Conservation (phyloP, 441 rosid genomes). For the Metrosideros polymorpha region DNA sequence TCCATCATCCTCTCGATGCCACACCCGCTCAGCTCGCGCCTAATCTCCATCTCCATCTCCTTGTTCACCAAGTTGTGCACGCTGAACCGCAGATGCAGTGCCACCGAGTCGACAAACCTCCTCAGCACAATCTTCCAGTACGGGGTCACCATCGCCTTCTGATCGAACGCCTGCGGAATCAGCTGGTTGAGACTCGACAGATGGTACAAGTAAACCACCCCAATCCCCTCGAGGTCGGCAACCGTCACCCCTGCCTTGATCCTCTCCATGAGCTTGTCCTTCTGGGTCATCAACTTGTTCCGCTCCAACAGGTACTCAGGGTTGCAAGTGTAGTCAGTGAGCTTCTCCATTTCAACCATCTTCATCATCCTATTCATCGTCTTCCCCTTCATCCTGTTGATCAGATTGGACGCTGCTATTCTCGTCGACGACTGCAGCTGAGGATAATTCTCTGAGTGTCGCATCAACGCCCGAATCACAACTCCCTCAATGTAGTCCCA, state of each 20-base stretch:
- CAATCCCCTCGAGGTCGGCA: accelerated
- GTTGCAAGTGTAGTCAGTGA: neutral
- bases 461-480: neutral
- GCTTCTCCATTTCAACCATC: neutral
- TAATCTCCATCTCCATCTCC: neutral
- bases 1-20: neutral
- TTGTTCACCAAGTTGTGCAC: neutral
- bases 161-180: neutral
- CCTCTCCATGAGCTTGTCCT: accelerated
- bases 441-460: neutral
- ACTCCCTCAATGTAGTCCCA: neutral
- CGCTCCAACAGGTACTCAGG: neutral
- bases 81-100: neutral
- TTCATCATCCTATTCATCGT: neutral
- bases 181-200: accelerated
- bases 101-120: neutral
- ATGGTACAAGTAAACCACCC: accelerated
- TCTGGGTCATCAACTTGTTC: neutral
- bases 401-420: neutral
- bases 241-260: accelerated
- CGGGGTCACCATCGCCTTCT: neutral
- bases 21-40: neutral
- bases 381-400: neutral
- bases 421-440: neutral
- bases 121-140: neutral